These are phyloP conservation scores for Mycena galopus DNA, from an alignment of 768 basidiomycete genomes.

Conservation along the genomic window DNA sequence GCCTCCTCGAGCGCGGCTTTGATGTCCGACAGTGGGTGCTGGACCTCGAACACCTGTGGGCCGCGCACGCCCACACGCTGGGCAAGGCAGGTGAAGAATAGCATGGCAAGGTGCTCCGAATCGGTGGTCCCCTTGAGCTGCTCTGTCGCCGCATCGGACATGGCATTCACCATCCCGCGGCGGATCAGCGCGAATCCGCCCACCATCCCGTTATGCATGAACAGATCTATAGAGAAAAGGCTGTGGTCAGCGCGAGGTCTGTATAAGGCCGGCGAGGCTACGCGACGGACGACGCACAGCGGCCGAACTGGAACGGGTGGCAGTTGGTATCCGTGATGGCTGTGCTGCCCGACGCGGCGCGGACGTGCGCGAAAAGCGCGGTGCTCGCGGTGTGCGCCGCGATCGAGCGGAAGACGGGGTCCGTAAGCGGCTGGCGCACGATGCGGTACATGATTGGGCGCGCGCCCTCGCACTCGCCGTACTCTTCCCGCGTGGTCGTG, in stretches of 20 bases:
- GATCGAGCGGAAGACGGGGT: slow-evolving; percentile 4
- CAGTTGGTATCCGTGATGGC: slow-evolving; percentile 10
- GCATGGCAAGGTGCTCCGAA: slow-evolving; percentile 16
- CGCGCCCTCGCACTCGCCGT: slow-evolving; percentile 11
- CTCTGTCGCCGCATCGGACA: not conserved
- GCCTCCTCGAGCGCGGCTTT: slow-evolving; percentile 16
- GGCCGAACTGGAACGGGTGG: slow-evolving; percentile 17
- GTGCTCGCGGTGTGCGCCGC: slow-evolving; percentile 9
- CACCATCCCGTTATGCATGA: slow-evolving; percentile 18
- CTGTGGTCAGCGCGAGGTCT: too few relatives aligned
- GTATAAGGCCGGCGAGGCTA: not conserved
- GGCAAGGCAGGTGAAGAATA: slow-evolving; percentile 16
- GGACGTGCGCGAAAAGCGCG: slow-evolving; percentile 11
- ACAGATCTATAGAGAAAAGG: not conserved
- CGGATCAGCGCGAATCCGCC: slow-evolving; percentile 10
- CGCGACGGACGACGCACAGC: not conserved
- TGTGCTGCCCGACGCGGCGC: slow-evolving; percentile 12
- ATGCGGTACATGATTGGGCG: slow-evolving; percentile 3
- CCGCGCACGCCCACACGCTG: slow-evolving; percentile 1
- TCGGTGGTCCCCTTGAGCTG: slow-evolving; percentile 12
- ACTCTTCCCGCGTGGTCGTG: slow-evolving; percentile 17
- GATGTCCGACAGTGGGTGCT: slow-evolving; percentile 13
- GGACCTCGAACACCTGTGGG: slow-evolving; percentile 14
- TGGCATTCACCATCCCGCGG: slow-evolving; percentile 12
- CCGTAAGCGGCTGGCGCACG: slow-evolving; percentile 10